A percentile compares a stretch with the other conserved stretches of the same genome.
phyloP scores from a whole-genome alignment of 2,329 filamentous ascomycete species.

The Apiospora malaysiana region DNA sequence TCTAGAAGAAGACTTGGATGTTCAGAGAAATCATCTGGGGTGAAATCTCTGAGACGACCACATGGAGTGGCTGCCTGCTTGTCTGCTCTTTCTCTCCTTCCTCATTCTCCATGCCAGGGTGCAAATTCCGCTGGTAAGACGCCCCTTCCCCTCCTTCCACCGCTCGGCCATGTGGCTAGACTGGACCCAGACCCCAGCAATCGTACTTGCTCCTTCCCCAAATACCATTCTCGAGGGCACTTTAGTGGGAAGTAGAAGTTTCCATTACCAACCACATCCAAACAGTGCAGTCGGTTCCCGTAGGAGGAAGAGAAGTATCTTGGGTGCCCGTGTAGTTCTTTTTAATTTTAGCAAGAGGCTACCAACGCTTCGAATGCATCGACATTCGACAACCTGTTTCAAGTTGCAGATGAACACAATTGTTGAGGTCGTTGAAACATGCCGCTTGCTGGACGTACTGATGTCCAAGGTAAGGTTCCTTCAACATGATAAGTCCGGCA shows the following conservation, averaged over 20 bases:
- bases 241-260: not conserved
- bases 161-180: not conserved
- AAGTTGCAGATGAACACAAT: not conserved
- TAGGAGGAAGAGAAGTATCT: conserved; percentile 13
- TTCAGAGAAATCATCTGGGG: not conserved
- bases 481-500: not conserved
- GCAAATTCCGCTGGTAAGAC: not conserved
- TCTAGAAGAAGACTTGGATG: not conserved
- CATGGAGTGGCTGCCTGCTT: not conserved
- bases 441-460: not conserved
- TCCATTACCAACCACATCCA: not conserved
- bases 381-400: not conserved
- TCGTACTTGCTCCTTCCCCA: not conserved
- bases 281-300: not conserved
- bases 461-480: too few relatives aligned
- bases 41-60: not conserved
- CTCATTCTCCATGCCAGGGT: not conserved
- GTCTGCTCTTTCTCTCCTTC: not conserved
- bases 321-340: not conserved
- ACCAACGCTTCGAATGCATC: not conserved
- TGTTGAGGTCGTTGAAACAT: not conserved
- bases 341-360: not conserved
- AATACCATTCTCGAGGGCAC: too few relatives aligned
- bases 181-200: not conserved
- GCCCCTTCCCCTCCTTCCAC: not conserved